phyloP scores from a whole-genome alignment of 495 filamentous ascomycete species.

The Trichoderma orchidacearum region DNA sequence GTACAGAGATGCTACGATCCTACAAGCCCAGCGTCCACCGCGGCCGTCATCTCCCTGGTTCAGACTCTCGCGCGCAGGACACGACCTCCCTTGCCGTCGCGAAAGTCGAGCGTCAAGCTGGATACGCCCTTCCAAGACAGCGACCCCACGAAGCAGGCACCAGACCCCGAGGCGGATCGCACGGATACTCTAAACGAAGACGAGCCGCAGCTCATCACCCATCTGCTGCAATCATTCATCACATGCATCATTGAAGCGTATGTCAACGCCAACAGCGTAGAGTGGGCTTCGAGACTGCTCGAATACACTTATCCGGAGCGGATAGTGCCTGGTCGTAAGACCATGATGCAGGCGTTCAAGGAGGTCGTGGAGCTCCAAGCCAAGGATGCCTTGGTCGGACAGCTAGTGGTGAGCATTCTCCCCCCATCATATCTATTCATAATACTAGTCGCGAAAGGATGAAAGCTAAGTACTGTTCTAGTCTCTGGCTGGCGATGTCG shows the following conservation, averaged over 20 bases:
- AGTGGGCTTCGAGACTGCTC: constrained; percentile 60
- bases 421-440: background rate
- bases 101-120: constrained; percentile 48
- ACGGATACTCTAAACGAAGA: constrained; percentile 35
- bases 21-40: constrained; percentile 49
- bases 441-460: background rate
- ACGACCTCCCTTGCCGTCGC: constrained; percentile 59
- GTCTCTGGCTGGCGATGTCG: constrained; percentile 63
- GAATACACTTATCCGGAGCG: constrained; percentile 56
- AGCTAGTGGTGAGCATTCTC: constrained; percentile 48
- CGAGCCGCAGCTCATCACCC: constrained; percentile 48
- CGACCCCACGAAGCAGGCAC: constrained; percentile 41
- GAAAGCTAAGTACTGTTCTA: constrained; percentile 12
- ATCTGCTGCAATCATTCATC: constrained; percentile 72
- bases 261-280: constrained; percentile 49
- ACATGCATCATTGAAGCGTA: constrained; percentile 78
- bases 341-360: constrained; percentile 46
- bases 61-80: constrained; percentile 59
- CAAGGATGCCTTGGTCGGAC: constrained; percentile 59
- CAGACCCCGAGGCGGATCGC: constrained; percentile 67
- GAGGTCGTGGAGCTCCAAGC: constrained; percentile 48
- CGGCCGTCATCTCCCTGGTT: constrained; percentile 61
- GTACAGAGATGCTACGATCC: constrained; percentile 53
- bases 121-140: constrained; percentile 29
- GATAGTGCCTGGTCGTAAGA: constrained; percentile 39